Base-by-base conservation (phyloP, 176 grass and related monocot species). In the Saccharum officinarum region DNA sequence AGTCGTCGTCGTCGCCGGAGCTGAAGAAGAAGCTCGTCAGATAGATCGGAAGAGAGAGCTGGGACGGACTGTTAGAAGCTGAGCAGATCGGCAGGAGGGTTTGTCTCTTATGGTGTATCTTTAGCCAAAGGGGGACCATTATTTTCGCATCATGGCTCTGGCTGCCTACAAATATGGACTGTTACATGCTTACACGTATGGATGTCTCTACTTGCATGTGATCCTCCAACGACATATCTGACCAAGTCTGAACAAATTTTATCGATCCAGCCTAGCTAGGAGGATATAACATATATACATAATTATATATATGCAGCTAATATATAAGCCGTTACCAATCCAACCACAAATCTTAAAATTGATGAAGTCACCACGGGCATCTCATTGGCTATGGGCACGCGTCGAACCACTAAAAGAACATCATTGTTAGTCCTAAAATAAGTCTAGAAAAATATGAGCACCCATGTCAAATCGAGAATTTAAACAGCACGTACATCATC, bases 331-430 rank as follows among this genome's bases (percentile, higher is more conserved):
- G 18, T 52, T 52, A 52, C 6, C 50, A 1, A 55, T 55, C 50
- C 16, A 20, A 55, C 0, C 1, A 55, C 2, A 55, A 22, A 55
- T 22, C 18, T 55, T n/a, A 57, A 57, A n/a, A n/a, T n/a, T 9
- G 6, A 8, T n/a, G 3, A 57, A 57, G 7, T 20, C 52, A 8
- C 6, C 7, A 8, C 0, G 20, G 2, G 20, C 7, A 2, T n/a
- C 7, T n/a, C 20, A 5, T 6, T n/a, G 1, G 2, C 0, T 7
- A 20, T 0, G 7, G 7, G 1, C 47, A 9, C 18, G 1, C 18
- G 10, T 52, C 6, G 2, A 28, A 28, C 28, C 28, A 28, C 28
- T 28, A 0, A 57, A 57, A 54, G 17, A 20, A 20, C 5, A 54
- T 54, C 16, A 1, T 54, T 1, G 6, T 20, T 54, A 20, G 20